Base-by-base conservation (phyloP, 805 yeast genomes). In the Barnettozyma sucrosica region DNA sequence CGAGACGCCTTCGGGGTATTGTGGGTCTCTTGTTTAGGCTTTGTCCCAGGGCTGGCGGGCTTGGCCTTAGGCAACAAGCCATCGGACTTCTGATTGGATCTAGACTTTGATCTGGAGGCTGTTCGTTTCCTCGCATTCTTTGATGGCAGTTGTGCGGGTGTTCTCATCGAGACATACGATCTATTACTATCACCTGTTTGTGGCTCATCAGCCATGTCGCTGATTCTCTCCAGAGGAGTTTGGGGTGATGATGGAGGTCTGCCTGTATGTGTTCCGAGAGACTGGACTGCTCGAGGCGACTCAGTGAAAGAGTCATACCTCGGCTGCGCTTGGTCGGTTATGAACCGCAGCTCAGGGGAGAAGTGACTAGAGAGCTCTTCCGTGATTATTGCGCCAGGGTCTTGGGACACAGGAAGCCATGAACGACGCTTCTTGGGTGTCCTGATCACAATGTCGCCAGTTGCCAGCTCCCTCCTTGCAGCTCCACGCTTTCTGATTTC, bases 301-400 rank as follows among this genome's bases (percentile, higher is more conserved):
- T 24, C 33, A 16, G 19, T 42, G 37, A 11, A 28, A 13, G 11
- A 28, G 16, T 7, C 32, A 28, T 2, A 28, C 11, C 32, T 11
- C 7, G 32, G 32, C n/a, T 6, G 14, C 7, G 13, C n/a, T 3
- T 28, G 32, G n/a, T 28, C 4, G 32, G n/a, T 13, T n/a, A n/a
- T n/a, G 38, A 23, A 47, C 16, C 36, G 41, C 9, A 45, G 23
- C 18, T 43, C 20, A n/a, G 56, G 52, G 3, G 55, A 51, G 43
- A 43, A 33, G 6, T 36, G 43, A 13, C 14, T 23, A 1, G 53
- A 48, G 32, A 53, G 39, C 11, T 53, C 50, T 34, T 51, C 56
- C 0, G 61, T 55, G 26, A 54, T 54, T 18, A 52, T 33, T 4
- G 61, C 56, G 21, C 56, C 59, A n/a, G 53, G 26, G 28, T 55